Evolutionary conservation across 768 basidiomycete genomes (phyloP), one percentile per base, ranked within the genome.

Genomic region (Naganishia vaughanmartiniae): DNA sequence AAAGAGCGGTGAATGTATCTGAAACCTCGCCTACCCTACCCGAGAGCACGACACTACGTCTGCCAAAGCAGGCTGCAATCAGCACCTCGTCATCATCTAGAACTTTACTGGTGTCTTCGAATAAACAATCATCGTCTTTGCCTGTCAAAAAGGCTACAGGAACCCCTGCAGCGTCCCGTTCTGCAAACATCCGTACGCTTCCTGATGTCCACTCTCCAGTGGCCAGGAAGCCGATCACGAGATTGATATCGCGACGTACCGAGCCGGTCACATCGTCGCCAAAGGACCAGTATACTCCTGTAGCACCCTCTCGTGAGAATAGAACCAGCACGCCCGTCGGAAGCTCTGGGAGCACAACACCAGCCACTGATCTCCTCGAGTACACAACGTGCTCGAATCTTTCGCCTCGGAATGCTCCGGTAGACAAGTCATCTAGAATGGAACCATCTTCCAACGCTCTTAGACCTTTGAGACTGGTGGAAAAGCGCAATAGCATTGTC

Each of bases 391-490:
- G 48, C 5, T n/a, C 19, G 48, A n/a, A 21, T 51, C 3, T n/a
- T 51, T 51, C 48, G 12, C 42, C 39, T 45, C 60, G 10, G 28
- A 4, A n/a, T n/a, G 7, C 4, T 21, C 21, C 48, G 14, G 24
- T 7, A 9, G 24, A 51, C 48, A 24, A 45, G 14, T 26, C 39
- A 30, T 42, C 39, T 26, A 7, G n/a, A 5, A 17, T 2, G 42
- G 21, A 63, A n/a, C 39, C 15, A 7, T 26, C 60, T 12, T 15
- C 42, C 36, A 39, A 21, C 45, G 39, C 55, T 10, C 67, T 69
- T 34, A 70, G 72, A 24, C 73, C 73, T 30, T 45, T 54, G 1
- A 57, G 36, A 14, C 54, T 46, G 19, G 46, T 31, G 4, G 45
- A 67, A 69, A 69, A 45, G 56, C 19, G 60, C 26, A 55, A 60